These are phyloP conservation scores for Polyporus tsugae DNA, from an alignment of 1,284 basidiomycete genomes.

Conservation along the genomic window DNA sequence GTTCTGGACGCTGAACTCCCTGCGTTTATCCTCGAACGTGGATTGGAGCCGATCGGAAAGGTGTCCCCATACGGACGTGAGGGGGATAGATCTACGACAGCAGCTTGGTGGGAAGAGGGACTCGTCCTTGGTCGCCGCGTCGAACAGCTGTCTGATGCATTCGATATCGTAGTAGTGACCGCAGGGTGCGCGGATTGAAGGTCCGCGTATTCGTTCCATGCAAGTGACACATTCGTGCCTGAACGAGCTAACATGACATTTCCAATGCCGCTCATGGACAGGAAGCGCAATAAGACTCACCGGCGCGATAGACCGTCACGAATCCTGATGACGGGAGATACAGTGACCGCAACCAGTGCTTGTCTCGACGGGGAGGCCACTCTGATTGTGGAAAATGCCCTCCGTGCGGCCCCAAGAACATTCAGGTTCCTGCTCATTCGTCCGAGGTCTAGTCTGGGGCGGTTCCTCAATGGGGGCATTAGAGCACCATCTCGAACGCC, in stretches of 20 bases:
- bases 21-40: slow-evolving; percentile 38
- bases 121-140: slow-evolving; percentile 44
- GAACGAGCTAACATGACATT: not conserved
- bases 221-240: slow-evolving; percentile 37
- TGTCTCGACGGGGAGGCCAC: not conserved
- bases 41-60: slow-evolving; percentile 33
- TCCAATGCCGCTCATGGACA: not conserved
- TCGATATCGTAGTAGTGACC: slow-evolving; percentile 44
- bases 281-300: not conserved
- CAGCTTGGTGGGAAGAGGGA: slow-evolving; percentile 50
- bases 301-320: slow-evolving; percentile 3
- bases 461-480: not conserved
- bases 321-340: not conserved
- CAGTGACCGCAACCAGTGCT: not conserved
- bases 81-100: slow-evolving; percentile 46
- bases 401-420: not conserved
- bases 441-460: not conserved
- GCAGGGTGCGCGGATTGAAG: slow-evolving; percentile 41
- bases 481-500: not conserved
- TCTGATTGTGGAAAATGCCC: not conserved
- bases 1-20: slow-evolving; percentile 41
- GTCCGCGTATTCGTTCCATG: slow-evolving; percentile 27
- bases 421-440: not conserved
- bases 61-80: slow-evolving; percentile 35
- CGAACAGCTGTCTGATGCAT: slow-evolving; percentile 44